Evolutionary conservation across 1,284 basidiomycete species (phyloP), one percentile per base, ranked within the genome.

Genomic region (Somion occarium): DNA sequence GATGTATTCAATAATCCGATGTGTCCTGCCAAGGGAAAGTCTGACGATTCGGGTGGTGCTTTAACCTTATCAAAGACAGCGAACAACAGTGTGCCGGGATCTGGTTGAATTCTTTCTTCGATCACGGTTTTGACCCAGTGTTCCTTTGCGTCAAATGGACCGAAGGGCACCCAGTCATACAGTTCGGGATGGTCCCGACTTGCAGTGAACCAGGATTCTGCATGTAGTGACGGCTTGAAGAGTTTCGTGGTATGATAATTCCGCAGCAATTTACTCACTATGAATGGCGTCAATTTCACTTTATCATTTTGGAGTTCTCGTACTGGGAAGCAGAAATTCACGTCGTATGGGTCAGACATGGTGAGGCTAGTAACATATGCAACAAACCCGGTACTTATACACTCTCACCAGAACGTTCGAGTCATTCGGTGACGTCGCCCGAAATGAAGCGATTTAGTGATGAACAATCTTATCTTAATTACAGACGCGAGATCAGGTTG

Each of bases 131-230:
- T 48, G 12, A 41, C 13, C 41, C 56, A 51, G 4, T 20, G 44
- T 15, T 37, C 27, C 1, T 19, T 11, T 19, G 50, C 46, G 2
- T 44, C 18, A 53, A 70, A 78, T 1, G 74, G 73, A 2, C 74
- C 73, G 50, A 70, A 71, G 0, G 74, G 67, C 3, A 78, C 57
- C 56, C 71, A 73, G 3, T 63, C 53, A 51, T 58, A 68, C 12
- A 73, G 56, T 42, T 66, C 63, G 0, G 65, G 66, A 37, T 65
- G 53, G 1, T 46, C 26, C 30, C 46, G 18, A 23, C 47, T 47
- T 12, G 47, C 51, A 9, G 25, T 43, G 24, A 45, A 53, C 38
- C 25, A 52, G 9, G 9, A 44, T 38, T 50, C 44, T 20, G 30
- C 48, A 26, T 51, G 48, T 15, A 53, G 23, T 7, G 53, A 42